phyloP scores from a whole-genome alignment of 73 alveolate species.

The Paramecium tetraurelia region DNA sequence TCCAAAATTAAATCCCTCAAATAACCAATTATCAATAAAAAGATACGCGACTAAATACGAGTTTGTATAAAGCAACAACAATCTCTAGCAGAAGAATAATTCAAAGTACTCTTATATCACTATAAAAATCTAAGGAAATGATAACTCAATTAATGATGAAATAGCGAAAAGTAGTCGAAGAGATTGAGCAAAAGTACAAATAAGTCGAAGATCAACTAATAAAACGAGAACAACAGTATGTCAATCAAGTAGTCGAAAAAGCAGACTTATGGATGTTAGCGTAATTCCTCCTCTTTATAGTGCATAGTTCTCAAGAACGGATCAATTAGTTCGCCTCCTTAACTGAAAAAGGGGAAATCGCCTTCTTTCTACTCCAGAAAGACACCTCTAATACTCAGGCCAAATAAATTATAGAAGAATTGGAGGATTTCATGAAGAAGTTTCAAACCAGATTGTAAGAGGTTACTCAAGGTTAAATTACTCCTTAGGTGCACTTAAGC shows the following conservation, averaged over 20 bases:
- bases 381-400: constrained; percentile 1
- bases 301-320: background rate
- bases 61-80: background rate
- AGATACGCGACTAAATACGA: constrained; percentile 33
- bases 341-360: constrained; percentile 14
- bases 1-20: background rate
- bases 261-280: constrained; percentile 41
- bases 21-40: constrained; percentile 18
- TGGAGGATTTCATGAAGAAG: constrained; percentile 9
- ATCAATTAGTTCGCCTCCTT: background rate
- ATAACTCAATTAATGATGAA: constrained; percentile 5
- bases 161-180: background rate
- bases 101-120: background rate
- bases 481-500: background rate
- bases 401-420: background rate
- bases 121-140: background rate
- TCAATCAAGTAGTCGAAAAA: background rate
- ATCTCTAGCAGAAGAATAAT: background rate
- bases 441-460: background rate
- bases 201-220: constrained; percentile 8
- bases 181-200: constrained; percentile 2
- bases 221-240: background rate
- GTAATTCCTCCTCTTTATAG: background rate
- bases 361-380: background rate
- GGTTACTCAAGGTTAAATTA: background rate